phyloP scores from a whole-genome alignment of 139 green algal genomes.

The Tetradesmus lagerheimii region DNA sequence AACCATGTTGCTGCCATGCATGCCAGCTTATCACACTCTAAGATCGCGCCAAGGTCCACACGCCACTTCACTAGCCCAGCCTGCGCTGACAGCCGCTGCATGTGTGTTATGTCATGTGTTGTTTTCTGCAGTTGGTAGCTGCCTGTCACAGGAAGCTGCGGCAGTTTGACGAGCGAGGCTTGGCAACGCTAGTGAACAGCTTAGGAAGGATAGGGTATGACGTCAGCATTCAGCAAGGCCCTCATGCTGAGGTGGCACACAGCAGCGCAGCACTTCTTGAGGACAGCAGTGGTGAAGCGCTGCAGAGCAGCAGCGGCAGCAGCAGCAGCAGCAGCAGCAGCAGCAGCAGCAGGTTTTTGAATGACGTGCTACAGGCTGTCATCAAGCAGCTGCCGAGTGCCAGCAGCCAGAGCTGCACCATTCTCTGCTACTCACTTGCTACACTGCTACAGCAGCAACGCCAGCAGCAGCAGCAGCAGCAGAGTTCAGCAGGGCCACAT shows the following conservation, averaged over 20 bases:
- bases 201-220: neutral
- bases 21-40: too few relatives aligned
- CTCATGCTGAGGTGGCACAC: neutral
- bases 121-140: neutral
- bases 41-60: too few relatives aligned
- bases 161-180: neutral
- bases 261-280: neutral
- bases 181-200: neutral
- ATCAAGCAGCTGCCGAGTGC: neutral
- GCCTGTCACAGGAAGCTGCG: neutral
- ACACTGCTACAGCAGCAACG: conserved; percentile 37
- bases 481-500: neutral
- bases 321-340: neutral
- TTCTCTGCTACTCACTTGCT: neutral
- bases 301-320: too few relatives aligned
- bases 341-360: neutral
- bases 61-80: too few relatives aligned
- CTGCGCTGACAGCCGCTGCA: neutral
- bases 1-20: neutral
- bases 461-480: conserved; percentile 13
- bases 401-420: neutral
- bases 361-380: neutral
- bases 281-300: neutral
- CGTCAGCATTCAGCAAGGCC: neutral
- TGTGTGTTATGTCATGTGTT: neutral